A percentile compares a stretch with the other conserved stretches of the same genome.
phyloP scores from a whole-genome alignment of 805 yeast species.

The Metschnikowia lochheadii region DNA sequence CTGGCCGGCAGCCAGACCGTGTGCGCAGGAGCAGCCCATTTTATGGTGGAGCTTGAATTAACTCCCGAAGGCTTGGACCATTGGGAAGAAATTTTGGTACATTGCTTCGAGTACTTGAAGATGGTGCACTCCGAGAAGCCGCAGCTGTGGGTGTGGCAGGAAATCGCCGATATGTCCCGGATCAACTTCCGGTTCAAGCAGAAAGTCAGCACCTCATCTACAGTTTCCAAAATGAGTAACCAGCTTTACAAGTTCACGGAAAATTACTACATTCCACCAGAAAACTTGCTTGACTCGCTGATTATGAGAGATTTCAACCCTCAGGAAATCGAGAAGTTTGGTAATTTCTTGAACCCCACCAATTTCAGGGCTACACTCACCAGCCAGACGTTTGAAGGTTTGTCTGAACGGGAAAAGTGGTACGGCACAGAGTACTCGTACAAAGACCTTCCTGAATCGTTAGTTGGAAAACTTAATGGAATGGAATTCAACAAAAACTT shows the following conservation, averaged over 20 bases:
- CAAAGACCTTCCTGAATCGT: conserved; percentile 38
- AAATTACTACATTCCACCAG: conserved; percentile 52
- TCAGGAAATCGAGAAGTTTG: conserved; percentile 46
- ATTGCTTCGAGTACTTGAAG: conserved; percentile 69
- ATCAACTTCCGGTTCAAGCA: conserved; percentile 78
- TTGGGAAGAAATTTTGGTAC: conserved; percentile 56
- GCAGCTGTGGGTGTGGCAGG: conserved; percentile 77
- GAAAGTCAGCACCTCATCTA: conserved; percentile 64
- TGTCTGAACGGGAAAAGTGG: conserved; percentile 67
- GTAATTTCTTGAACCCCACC: conserved; percentile 46
- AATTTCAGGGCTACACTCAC: conserved; percentile 62
- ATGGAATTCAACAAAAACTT: conserved; percentile 31
- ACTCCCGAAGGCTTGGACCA: conserved; percentile 67
- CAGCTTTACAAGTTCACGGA: conserved; percentile 47
- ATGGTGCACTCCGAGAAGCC: conserved; percentile 56
- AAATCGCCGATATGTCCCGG: conserved; percentile 61
- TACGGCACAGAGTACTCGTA: conserved; percentile 79
- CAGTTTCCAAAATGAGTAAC: conserved; percentile 67
- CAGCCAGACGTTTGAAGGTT: conserved; percentile 44
- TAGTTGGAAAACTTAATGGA: conserved; percentile 31
- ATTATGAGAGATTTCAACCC: conserved; percentile 60
- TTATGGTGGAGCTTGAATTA: conserved; percentile 68
- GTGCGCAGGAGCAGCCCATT: conserved; percentile 63
- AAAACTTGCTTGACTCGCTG: conserved; percentile 53
- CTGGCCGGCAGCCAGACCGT: conserved; percentile 68